Percentiles rank a stretch among this genome's conserved stretches.
Conservation (phyloP, 257 asterid species). For the Ocimum tenuiflorum region DNA sequence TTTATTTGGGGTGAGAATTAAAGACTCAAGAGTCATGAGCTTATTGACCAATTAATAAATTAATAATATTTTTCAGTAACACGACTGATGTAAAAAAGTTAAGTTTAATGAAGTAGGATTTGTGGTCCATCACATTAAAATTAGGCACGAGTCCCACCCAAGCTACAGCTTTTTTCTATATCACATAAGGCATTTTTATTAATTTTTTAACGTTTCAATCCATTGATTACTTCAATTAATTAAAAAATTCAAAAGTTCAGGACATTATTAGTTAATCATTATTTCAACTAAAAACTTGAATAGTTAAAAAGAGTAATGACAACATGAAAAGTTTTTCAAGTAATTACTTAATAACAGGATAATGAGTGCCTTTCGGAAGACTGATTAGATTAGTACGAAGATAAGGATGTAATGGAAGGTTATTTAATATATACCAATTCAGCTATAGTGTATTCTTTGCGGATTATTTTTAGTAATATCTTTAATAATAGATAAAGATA, state of each 20-base stretch:
- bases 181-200: neutral
- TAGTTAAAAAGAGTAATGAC: neutral
- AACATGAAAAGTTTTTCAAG: neutral
- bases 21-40: neutral
- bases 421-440: neutral
- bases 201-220: neutral
- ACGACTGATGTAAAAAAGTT: neutral
- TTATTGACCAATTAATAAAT: neutral
- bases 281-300: neutral
- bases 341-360: neutral
- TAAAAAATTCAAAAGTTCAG: neutral
- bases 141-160: neutral
- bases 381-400: neutral
- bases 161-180: neutral
- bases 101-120: neutral
- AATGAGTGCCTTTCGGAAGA: constrained; percentile 9
- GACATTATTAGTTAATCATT: neutral
- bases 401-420: constrained; percentile 14
- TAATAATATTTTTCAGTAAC: neutral
- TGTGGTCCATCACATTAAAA: constrained; percentile 1
- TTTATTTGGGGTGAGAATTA: no score
- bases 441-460: neutral
- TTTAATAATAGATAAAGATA: no score
- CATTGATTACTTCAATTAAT: neutral
- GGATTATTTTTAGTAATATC: neutral